Conservation (phyloP, 352 stramenopile species). For the Phytopythium sindhum region DNA sequence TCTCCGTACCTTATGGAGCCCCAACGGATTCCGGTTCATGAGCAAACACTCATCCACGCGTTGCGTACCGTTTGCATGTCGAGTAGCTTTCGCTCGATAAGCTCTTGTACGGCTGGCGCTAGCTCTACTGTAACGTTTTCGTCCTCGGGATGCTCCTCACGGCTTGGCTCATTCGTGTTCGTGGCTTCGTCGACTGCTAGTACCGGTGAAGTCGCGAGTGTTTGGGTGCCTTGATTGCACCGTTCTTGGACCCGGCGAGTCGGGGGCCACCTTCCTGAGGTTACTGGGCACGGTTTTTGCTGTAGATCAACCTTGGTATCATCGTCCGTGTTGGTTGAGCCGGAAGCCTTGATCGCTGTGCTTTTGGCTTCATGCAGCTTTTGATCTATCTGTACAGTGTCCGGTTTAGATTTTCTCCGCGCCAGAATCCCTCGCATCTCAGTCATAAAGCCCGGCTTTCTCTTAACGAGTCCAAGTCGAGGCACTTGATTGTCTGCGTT, state of each 20-base stretch:
- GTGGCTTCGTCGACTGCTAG: background rate
- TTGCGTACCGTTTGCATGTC: conserved; percentile 31
- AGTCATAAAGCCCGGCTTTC: conserved; percentile 13
- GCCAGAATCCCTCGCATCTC: conserved; percentile 14
- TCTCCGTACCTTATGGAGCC: no score
- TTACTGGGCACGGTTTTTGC: no score
- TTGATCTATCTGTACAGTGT: background rate
- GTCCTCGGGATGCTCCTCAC: background rate
- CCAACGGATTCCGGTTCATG: background rate
- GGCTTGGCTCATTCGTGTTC: background rate
- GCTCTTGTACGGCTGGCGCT: background rate
- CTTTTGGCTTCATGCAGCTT: background rate
- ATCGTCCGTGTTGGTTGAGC: background rate
- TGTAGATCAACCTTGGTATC: background rate
- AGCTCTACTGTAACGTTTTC: background rate
- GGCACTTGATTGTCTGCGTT: background rate
- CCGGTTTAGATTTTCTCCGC: conserved; percentile 8
- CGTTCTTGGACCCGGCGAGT: background rate
- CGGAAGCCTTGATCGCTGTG: no score
- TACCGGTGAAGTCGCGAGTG: background rate
- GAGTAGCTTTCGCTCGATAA: conserved; percentile 10
- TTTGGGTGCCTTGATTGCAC: background rate
- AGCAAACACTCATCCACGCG: background rate
- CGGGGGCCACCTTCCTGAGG: background rate
- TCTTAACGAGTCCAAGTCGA: background rate